A percentile compares a stretch with the other conserved stretches of the same genome.
These are phyloP conservation scores for Pythium aristosporum DNA, from an alignment of 352 stramenopile genomes.

Conservation along the genomic window DNA sequence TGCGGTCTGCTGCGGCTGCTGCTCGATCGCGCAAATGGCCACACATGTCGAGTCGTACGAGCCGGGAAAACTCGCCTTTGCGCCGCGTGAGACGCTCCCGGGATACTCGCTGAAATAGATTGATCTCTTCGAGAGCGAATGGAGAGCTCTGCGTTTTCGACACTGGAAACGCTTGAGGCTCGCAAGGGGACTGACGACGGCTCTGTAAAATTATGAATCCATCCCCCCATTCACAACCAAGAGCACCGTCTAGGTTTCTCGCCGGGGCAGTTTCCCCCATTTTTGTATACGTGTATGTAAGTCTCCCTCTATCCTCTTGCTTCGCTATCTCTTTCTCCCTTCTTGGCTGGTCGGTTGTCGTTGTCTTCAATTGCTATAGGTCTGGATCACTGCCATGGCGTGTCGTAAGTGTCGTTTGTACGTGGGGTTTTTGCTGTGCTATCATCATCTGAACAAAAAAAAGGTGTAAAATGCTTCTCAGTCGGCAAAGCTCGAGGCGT, in stretches of 20 bases:
- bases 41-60: conserved; percentile 81
- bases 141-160: neutral
- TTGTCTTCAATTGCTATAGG: conserved; percentile 11
- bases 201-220: conserved; percentile 10
- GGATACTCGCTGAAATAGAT: conserved; percentile 58
- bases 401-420: conserved; percentile 13
- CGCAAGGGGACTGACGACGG: neutral
- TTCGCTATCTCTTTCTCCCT: neutral
- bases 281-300: conserved; percentile 10
- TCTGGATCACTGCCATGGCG: conserved; percentile 10
- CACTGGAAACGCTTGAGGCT: neutral
- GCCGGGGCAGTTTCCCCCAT: neutral
- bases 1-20: conserved; percentile 66
- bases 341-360: neutral
- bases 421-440: neutral
- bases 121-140: neutral
- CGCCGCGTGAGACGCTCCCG: conserved; percentile 59
- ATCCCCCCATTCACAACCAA: neutral
- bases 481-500: conserved; percentile 23
- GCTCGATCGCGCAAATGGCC: conserved; percentile 76
- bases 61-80: conserved; percentile 56
- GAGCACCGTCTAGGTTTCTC: neutral
- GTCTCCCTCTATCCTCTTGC: conserved; percentile 13
- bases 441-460: conserved; percentile 23
- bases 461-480: conserved; percentile 8